phyloP scores from a whole-genome alignment of 2,329 filamentous ascomycete species.

The Colletotrichum destructivum region DNA sequence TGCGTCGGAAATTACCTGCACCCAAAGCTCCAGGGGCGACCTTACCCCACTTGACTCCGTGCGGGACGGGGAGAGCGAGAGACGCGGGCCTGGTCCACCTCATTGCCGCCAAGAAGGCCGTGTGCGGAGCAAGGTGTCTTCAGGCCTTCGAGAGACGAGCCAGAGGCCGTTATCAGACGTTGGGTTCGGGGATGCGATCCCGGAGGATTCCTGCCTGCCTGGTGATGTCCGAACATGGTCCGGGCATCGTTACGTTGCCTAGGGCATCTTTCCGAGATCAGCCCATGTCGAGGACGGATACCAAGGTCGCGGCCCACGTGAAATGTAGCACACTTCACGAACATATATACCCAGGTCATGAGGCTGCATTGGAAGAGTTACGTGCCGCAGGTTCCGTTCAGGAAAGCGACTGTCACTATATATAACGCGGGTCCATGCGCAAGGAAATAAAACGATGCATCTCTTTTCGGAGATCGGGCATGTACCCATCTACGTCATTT shows the following conservation, averaged over 20 bases:
- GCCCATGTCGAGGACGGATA: not conserved
- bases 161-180: not conserved
- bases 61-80: not conserved
- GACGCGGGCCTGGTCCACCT: not conserved
- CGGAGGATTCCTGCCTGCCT: too few species aligned
- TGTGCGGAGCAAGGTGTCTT: not conserved
- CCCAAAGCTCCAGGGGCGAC: not conserved
- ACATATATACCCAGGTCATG: not conserved
- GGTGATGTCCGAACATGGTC: not conserved
- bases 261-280: not conserved
- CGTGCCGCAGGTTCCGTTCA: too few species aligned
- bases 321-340: not conserved
- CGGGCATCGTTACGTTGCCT: not conserved
- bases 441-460: conserved; percentile 1
- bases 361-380: not conserved
- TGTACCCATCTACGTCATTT: not conserved
- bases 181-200: not conserved
- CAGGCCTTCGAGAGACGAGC: too few species aligned
- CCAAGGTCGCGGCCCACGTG: too few species aligned
- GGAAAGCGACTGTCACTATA: not conserved
- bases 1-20: not conserved
- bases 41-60: not conserved
- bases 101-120: not conserved
- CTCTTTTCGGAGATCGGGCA: not conserved
- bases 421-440: not conserved